Base-by-base conservation (phyloP, 495 filamentous ascomycete species). In the Trichoderma parareesei region DNA sequence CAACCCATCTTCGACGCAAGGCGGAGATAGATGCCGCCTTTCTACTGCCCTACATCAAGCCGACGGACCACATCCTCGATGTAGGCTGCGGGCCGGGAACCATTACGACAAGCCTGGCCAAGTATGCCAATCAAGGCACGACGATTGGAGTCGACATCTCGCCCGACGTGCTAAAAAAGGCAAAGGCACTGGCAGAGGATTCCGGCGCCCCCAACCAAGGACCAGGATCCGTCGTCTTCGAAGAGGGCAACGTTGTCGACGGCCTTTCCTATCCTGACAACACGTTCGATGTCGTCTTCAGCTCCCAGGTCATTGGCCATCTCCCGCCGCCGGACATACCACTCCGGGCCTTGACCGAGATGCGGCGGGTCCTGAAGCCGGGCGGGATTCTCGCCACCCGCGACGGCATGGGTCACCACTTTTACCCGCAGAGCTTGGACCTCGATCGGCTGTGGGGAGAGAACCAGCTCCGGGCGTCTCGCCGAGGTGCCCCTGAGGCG, bases 51-150 rank as follows among this genome's bases (percentile, higher is more conserved):
- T 42, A 70, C 60, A 68, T 69, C 61, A 69, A 69, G 41, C 38
- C 53, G 41, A 64, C 64, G 2, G 67, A 71, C 46, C 74, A 74
- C 20, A 79, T 86, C 33, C 79, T 86, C 41, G 83, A 85, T 63
- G 73, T 86, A 48, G 84, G 84, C 62, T 85, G 82, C 67, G 84
- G 84, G 14, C 81, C 82, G 0, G 84, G 82, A 20, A 82, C 78
- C 11, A 84, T 86, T 43, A 85, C 82, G 5, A 69, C 76, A 0
- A 81, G 80, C 63, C 68, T 87, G 4, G 81, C 81, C 35, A 68
- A 70, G 55, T 70, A 77, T 55, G 77, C 81, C 6, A 77, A 78
- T 0, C 62, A 78, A 40, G 84, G 82, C 16, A 69, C 71, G 37
- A 73, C 81, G 0, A 53, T 67, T 2, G 70, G 71, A n/a, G 37